phyloP scores from a whole-genome alignment of 2,329 filamentous ascomycete genomes.

The Neopestalotiopsis rosae region DNA sequence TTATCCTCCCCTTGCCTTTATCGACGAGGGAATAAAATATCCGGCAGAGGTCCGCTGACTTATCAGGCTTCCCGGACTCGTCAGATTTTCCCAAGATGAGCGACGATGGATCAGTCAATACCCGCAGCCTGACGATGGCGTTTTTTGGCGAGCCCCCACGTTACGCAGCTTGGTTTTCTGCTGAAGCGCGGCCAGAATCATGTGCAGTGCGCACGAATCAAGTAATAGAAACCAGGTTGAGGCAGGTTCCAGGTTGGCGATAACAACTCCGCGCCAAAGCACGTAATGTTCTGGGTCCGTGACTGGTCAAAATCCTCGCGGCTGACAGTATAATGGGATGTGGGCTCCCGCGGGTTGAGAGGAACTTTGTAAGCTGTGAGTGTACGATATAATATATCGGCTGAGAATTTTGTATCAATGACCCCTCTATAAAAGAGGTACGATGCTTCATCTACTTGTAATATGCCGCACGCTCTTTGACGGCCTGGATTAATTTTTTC shows the following conservation, averaged over 20 bases:
- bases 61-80: background rate
- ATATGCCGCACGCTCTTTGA: background rate
- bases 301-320: constrained; percentile 10
- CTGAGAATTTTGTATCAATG: background rate
- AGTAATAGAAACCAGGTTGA: constrained; percentile 15
- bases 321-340: constrained; percentile 1
- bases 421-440: background rate
- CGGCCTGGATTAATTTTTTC: constrained; percentile 3
- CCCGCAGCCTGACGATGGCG: background rate
- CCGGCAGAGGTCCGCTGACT: background rate
- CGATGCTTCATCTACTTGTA: background rate
- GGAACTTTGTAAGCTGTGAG: constrained; percentile 2
- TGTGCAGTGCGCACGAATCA: constrained; percentile 16
- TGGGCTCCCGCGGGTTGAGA: background rate
- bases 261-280: constrained; percentile 13
- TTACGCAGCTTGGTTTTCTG: background rate
- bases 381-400: constrained; percentile 5
- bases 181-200: background rate
- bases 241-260: constrained; percentile 12
- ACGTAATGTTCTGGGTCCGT: constrained; percentile 12
- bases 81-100: background rate
- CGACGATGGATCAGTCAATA: background rate
- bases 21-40: background rate
- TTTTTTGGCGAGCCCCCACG: constrained; percentile 8
- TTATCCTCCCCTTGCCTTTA: background rate